Base-by-base conservation (phyloP, 176 grass and related monocot genomes). In the Oryza longistaminata region DNA sequence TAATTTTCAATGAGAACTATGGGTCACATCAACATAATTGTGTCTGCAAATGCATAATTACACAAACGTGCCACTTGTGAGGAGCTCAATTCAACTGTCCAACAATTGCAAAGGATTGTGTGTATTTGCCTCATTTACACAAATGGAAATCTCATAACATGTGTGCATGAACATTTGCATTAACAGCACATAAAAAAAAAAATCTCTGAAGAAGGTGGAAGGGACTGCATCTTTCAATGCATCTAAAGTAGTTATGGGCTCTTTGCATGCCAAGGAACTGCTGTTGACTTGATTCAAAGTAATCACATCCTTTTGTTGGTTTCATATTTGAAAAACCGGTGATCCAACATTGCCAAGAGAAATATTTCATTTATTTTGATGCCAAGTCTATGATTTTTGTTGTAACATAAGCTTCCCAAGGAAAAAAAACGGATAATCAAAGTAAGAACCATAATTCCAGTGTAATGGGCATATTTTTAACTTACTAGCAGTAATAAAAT, bases 91-190 rank as follows among this genome's bases (percentile, higher is more conserved):
- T 39, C 9, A 80, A 73, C 33, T 43, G 50, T 79, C 24, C 40
- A 83, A 24, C 42, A 31, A 78, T n/a, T 6, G 0, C 43, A 66
- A 25, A 49, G n/a, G 68, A 52, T n/a, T 79, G 34, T 8, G 40
- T 71, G 53, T 81, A 76, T 33, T 46, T 27, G 13, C 4, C 27
- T 64, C 29, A 5, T 86, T 85, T 70, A 40, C 33, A 14, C 67
- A 68, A 78, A 79, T 64, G 12, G 27, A 46, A 35, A 40, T 68
- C 14, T 42, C 64, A 58, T 42, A 67, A 11, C 21, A 70, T n/a
- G 17, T 26, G 79, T 40, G n/a, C 67, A 6, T 82, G 49, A 43
- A 10, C 24, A 80, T 66, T 73, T 86, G 21, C 46, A 42, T 73
- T 80, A 35, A 48, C 70, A 26, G 11, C 22, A 86, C 21, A 5